Evolutionary conservation across 345 rosid genomes (phyloP).

Genomic region (Lepidium sativum): DNA sequence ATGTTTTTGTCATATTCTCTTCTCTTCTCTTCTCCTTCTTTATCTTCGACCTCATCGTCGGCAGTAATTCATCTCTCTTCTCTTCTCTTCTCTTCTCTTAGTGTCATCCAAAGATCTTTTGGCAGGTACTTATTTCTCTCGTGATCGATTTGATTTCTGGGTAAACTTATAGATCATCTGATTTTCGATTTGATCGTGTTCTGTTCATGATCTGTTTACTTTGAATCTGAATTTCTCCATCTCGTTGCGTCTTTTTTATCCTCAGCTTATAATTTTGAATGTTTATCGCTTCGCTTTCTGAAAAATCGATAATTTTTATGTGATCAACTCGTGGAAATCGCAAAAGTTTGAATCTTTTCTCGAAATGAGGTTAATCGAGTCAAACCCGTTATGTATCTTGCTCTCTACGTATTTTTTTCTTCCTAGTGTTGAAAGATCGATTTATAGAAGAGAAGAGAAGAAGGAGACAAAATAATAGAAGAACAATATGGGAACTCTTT

Average conservation of each 20-base stretch:
- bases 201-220: not conserved
- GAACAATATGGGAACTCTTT: too few species aligned
- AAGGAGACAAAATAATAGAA: too few species aligned
- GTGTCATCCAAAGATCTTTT: conserved; percentile 7
- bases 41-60: conserved; percentile 10
- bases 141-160: conserved; percentile 10
- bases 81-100: too few species aligned
- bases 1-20: too few species aligned
- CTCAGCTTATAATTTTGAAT: not conserved
- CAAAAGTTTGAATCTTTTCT: not conserved
- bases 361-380: not conserved
- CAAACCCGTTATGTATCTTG: not conserved
- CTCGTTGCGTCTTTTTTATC: not conserved
- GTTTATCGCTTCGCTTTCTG: not conserved
- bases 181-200: conserved; percentile 1
- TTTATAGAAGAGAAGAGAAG: too few species aligned
- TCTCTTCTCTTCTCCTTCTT: not conserved
- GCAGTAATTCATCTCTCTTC: conserved; percentile 12
- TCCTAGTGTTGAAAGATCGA: too few species aligned
- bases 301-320: too few species aligned
- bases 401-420: not conserved
- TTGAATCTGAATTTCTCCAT: conserved; percentile 2
- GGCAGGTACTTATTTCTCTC: not conserved
- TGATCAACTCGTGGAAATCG: conserved; percentile 1
- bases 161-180: conserved; percentile 5